A percentile compares a stretch with the other conserved stretches of the same genome.
Conservation (phyloP, 108 stramenopile species). For the Cyclotella kingstonii region DNA sequence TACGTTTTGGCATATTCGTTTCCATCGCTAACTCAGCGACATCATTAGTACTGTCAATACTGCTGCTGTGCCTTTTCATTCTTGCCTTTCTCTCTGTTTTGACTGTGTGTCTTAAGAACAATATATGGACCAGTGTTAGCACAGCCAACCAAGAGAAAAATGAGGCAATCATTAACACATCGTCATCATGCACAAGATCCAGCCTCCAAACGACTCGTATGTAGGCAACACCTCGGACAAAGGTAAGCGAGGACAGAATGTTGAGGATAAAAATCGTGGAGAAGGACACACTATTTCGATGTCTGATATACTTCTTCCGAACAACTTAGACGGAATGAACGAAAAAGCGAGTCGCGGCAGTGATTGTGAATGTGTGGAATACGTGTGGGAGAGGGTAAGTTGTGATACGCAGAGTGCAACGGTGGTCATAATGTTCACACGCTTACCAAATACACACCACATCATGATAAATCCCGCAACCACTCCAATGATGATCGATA, state of each 20-base stretch:
- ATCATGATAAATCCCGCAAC: conserved; percentile 31
- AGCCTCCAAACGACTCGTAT: conserved; percentile 38
- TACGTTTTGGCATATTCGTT: not conserved
- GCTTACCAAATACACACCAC: conserved; percentile 38
- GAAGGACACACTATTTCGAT: conserved; percentile 30
- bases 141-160: conserved; percentile 37
- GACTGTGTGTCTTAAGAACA: conserved; percentile 35
- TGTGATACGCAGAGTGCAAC: not conserved
- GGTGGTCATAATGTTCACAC: not conserved
- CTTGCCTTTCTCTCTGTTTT: conserved; percentile 21
- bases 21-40: not conserved
- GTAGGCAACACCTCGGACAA: conserved; percentile 42
- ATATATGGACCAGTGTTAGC: conserved; percentile 22
- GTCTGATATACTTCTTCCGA: conserved; percentile 30
- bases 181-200: conserved; percentile 16
- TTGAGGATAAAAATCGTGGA: conserved; percentile 26
- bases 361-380: not conserved
- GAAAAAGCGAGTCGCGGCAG: not conserved
- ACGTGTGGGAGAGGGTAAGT: not conserved
- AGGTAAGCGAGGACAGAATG: conserved; percentile 21
- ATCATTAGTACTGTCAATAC: not conserved
- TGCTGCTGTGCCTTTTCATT: not conserved
- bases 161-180: conserved; percentile 22
- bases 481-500: conserved; percentile 16
- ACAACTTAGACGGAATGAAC: conserved; percentile 1